These are phyloP conservation scores for Corniculantispora saksenae DNA, from an alignment of 2,329 filamentous ascomycete species.

Conservation along the genomic window DNA sequence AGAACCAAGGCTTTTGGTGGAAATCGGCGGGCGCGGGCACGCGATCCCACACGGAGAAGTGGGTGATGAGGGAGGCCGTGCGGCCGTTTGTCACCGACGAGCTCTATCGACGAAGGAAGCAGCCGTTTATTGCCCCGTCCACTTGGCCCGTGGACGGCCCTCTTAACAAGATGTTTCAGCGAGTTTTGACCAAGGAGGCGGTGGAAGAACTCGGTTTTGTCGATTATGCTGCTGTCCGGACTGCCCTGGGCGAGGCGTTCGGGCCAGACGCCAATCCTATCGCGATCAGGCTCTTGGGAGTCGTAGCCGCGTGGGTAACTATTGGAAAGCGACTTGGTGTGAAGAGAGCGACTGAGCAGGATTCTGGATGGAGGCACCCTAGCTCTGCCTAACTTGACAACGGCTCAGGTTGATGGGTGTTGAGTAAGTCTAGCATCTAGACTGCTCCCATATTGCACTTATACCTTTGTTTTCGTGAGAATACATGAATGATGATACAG, in stretches of 20 bases:
- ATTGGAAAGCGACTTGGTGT: constrained; percentile 45
- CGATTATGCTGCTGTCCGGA: not conserved
- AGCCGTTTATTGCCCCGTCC: constrained; percentile 49
- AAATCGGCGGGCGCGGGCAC: constrained; percentile 20
- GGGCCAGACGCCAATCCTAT: not conserved
- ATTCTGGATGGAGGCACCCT: not conserved
- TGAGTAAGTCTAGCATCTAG: too few relatives aligned
- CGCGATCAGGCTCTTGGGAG: constrained; percentile 39
- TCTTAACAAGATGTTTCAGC: constrained; percentile 37
- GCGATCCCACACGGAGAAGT: constrained; percentile 45
- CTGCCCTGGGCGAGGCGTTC: not conserved
- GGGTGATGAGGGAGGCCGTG: constrained; percentile 51
- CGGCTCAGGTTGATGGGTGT: too few relatives aligned
- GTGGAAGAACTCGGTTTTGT: not conserved
- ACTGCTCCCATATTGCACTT: too few relatives aligned
- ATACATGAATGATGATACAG: too few relatives aligned
- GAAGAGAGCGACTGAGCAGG: constrained; percentile 29
- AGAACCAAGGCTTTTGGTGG: constrained; percentile 1
- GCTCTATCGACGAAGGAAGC: constrained; percentile 50
- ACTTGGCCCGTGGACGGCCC: constrained; percentile 44
- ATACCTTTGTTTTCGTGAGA: too few relatives aligned
- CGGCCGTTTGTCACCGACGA: constrained; percentile 53
- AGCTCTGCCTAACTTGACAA: not conserved
- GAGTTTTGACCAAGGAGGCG: constrained; percentile 31
- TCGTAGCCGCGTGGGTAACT: constrained; percentile 46